Evolutionary conservation across 768 basidiomycete species (phyloP), one percentile per base, ranked within the genome.

Genomic region (Russula sp.): DNA sequence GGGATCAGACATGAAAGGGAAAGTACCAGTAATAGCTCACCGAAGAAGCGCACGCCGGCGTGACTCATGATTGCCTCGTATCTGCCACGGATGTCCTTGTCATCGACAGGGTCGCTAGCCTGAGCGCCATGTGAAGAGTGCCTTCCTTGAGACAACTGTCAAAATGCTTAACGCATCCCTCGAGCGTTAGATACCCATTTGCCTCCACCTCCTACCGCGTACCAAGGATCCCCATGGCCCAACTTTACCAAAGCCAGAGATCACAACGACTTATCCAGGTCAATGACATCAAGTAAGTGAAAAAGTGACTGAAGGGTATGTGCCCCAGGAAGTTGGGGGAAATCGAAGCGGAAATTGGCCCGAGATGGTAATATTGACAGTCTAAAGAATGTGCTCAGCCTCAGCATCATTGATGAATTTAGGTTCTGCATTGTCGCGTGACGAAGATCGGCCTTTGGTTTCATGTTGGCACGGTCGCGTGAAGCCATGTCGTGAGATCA

Each of bases 141-240:
- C 93, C 94, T 69, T 90, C 86, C 78, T 96, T 94, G 69, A 98
- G 83, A 63, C 93, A 93, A 20, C 97, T 96, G 69, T 99, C 92
- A 76, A 98, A 96, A 80, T 98, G 94, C 76, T 95, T 97, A 83
- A 98, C 97, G 72, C 92, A 93, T 22, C 96, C 97, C 75, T 97
- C 90, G 70, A 98, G 95, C 2, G 95, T 94, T 76, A 98, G 28
- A 72, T 96, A 88, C n/a, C 97, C 96, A 51, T 86, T 83, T 51
- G 94, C 95, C 74, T 99, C 97, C 94, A 99, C 98, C 79, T 99
- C 97, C 97, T 97, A 99, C 63, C 97, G 86, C 2, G 97, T 99
- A 63, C 97, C 86, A 16, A 90, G 73, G 92, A 94, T 69, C 97
- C 97, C 95, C 96, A 99, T 13, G 97, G 97, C 2, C 97, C 90